These are phyloP conservation scores for Trichaptum fuscoviolaceum DNA, from an alignment of 768 basidiomycete genomes.

Conservation along the genomic window DNA sequence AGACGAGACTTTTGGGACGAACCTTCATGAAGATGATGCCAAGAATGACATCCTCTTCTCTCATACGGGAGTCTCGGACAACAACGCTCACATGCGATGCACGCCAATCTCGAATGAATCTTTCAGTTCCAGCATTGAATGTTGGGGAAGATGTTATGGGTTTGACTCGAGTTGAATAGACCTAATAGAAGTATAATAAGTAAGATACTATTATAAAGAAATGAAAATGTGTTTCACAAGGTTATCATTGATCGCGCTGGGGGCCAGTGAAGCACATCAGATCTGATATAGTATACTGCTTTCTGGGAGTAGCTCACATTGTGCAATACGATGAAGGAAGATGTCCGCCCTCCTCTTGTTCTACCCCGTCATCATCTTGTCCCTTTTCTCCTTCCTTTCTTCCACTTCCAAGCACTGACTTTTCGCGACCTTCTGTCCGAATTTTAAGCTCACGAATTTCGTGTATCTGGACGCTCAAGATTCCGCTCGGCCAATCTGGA, in stretches of 20 bases:
- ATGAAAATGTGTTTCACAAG: conserved; percentile 21
- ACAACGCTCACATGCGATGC: conserved; percentile 57
- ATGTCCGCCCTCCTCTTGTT: conserved; percentile 50
- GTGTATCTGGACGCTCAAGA: conserved; percentile 61
- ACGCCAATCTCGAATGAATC: conserved; percentile 60
- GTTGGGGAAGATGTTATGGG: conserved; percentile 29
- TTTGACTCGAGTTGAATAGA: conserved; percentile 29
- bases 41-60: conserved; percentile 62
- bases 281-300: neutral
- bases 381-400: conserved; percentile 51
- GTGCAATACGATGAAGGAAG: conserved; percentile 65
- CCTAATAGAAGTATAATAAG: conserved; percentile 5
- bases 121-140: conserved; percentile 62
- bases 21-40: conserved; percentile 60
- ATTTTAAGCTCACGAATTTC: conserved; percentile 60
- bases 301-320: conserved; percentile 19
- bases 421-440: conserved; percentile 33
- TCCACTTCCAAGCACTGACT: conserved; percentile 23
- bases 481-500: conserved; percentile 58
- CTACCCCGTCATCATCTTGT: conserved; percentile 47
- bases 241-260: conserved; percentile 43
- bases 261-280: conserved; percentile 23
- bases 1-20: neutral
- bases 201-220: neutral
- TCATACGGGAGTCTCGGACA: conserved; percentile 53